Base-by-base conservation (phyloP, 163 green algal genomes). In the Coccomyxa subellipsoidea region DNA sequence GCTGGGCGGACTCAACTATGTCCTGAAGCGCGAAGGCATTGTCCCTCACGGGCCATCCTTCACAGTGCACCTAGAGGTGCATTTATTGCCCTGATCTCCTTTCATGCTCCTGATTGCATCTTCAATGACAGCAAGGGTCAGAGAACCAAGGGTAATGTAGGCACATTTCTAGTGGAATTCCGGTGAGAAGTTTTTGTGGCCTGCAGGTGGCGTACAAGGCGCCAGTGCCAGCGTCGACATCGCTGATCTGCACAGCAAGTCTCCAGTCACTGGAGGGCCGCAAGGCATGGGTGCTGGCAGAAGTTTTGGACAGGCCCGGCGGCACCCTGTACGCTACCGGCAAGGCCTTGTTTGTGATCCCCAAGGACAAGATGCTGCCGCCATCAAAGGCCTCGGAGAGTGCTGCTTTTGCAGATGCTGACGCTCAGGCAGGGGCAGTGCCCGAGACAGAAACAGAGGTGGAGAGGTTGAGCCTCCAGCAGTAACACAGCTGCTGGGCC, bases 301-400 rank as follows among this genome's bases (percentile, higher is more conserved):
- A n/a, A 9, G 80, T 87, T 10, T 38, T 40, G 47, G 77, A 83
- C 77, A 78, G 35, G 35, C 84, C 84, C 21, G 77, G 78, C 35
- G 84, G 84, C 21, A 34, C 38, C 0, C n/a, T 79, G 53, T 87
- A 82, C 81, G 84, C 84, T 8, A 38, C 38, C 34, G 84, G 84
- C 69, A 80, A 81, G 34, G 84, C 80, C 6, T 47, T 87, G 0
- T 87, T 87, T 81, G 84, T 87, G 2, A 81, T 85, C 37, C 84
- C 70, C 31, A 77, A 40, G 27, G 66, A 73, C 66, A 73, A 73
- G 27, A 73, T 73, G 66, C 27, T 73, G 27, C 29, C 66, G 27
- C 18, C 66, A 21, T 73, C 66, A 36, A 73, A 73, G 66, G 29
- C 27, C 29, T 73, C 66, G 2, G 66, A 73, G 27, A 34, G 66